Conservation (phyloP, 768 basidiomycete species). For the Boletus rubescentipes region DNA sequence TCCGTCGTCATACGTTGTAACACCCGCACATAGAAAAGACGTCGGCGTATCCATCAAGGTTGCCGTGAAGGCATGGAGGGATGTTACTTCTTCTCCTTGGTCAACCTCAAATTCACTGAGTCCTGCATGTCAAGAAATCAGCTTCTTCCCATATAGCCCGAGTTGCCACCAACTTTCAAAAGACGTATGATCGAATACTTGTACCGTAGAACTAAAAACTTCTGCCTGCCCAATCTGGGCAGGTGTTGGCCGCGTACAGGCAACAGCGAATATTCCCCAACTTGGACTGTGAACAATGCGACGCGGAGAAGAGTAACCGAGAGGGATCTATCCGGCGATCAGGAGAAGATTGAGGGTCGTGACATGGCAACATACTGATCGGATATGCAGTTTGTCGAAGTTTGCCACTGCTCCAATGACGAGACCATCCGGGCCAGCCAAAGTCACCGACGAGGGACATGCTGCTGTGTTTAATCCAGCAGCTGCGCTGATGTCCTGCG, state of each 20-base stretch:
- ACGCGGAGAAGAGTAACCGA: constrained; percentile 72
- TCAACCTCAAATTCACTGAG: constrained; percentile 31
- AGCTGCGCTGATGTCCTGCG: constrained; percentile 55
- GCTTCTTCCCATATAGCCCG: not conserved
- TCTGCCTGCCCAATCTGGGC: constrained; percentile 52
- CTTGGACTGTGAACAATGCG: constrained; percentile 59
- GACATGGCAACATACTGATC: constrained; percentile 49
- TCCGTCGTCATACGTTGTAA: constrained; percentile 39
- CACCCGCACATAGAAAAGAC: constrained; percentile 52
- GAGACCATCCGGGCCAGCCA: constrained; percentile 54
- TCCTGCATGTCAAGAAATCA: constrained; percentile 15
- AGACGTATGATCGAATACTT: constrained; percentile 61
- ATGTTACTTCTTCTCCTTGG: constrained; percentile 62
- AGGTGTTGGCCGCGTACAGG: constrained; percentile 55
- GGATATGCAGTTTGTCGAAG: constrained; percentile 78
- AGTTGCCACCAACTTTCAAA: constrained; percentile 55
- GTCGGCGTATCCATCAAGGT: constrained; percentile 30
- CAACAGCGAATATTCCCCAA: constrained; percentile 63
- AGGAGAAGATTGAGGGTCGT: not conserved
- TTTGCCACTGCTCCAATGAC: constrained; percentile 65
- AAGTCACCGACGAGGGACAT: constrained; percentile 55
- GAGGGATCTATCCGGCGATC: constrained; percentile 48
- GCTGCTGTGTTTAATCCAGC: constrained; percentile 46
- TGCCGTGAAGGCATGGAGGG: constrained; percentile 39
- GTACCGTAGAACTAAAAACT: constrained; percentile 53